Evolutionary conservation across 192 early-diverging fungal species (phyloP), one percentile per base, ranked within the genome.

Genomic region (Linderina pennispora): DNA sequence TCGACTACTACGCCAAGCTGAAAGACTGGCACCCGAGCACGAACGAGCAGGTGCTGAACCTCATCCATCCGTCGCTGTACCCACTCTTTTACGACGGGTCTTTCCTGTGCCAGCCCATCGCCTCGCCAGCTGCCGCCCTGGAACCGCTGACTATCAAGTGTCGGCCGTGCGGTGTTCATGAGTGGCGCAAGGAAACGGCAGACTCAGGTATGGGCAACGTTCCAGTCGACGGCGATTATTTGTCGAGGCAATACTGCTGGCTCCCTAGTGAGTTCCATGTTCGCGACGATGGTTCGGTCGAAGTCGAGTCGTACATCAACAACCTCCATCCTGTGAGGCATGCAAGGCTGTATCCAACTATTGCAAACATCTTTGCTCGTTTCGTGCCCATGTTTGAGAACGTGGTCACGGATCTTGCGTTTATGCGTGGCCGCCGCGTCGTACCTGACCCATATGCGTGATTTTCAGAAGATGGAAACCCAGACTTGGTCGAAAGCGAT

Each of bases 331-430:
- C 80, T 8, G 20, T 47, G 15, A 56, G 75, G 24, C 55, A 74
- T 45, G 52, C 53, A 10, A 56, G 53, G 9, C 42, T 81, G 45
- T 85, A 88, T 37, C 57, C 53, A 2, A 58, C 64, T 11, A 61
- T 90, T 26, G 63, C 53, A 1, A 25, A 28, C 16, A 62, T 80
- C 21, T 74, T 90, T 36, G 57, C 61, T 21, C 39, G 38, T 23
- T 77, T 87, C 38, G 42, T 88, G 2, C 84, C 84, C 3, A 48
- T 85, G 63, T 81, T 90, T 28, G 82, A 88, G 48, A 48, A 74
- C 1, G 62, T 78, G 3, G 15, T 71, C 1, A 71, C 67, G 0
- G 67, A 71, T 23, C 14, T 60, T 11, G 18, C 48, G 17, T 43
- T 55, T n/a, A 36, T 22, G 20, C 44, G 40, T 9, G 10, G 9